Conservation (phyloP, 345 rosid genomes). For the Gossypium longicalyx region DNA sequence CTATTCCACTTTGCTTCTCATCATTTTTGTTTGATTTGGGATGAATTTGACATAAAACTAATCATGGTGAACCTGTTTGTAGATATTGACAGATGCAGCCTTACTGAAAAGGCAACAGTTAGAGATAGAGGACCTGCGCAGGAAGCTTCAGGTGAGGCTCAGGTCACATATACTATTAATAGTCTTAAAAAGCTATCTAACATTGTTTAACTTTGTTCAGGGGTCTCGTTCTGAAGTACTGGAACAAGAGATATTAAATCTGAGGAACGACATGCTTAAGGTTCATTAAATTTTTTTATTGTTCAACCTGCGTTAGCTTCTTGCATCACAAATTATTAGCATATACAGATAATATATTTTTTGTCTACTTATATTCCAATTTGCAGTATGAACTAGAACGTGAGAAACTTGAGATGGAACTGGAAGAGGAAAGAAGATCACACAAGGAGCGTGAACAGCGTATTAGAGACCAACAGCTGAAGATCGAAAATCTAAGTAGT, state of each 20-base stretch:
- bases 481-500: conserved; percentile 54
- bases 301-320: conserved; percentile 9
- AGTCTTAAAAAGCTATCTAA: conserved; percentile 13
- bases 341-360: neutral
- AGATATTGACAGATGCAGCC: conserved; percentile 97
- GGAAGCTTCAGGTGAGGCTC: conserved; percentile 73
- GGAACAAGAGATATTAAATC: conserved; percentile 80
- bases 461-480: conserved; percentile 67
- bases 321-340: neutral
- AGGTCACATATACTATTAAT: neutral
- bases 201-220: conserved; percentile 33
- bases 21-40: neutral
- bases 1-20: neutral
- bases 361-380: conserved; percentile 14
- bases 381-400: conserved; percentile 83
- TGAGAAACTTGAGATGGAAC: conserved; percentile 78
- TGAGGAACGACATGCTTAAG: conserved; percentile 91
- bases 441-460: conserved; percentile 60
- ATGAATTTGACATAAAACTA: conserved; percentile 19
- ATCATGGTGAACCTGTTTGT: conserved; percentile 22
- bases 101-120: conserved; percentile 81
- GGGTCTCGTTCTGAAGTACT: conserved; percentile 88
- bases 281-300: conserved; percentile 31
- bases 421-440: conserved; percentile 80
- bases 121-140: conserved; percentile 86